phyloP scores from a whole-genome alignment of 257 asterid species.

The Rehmannia glutinosa region DNA sequence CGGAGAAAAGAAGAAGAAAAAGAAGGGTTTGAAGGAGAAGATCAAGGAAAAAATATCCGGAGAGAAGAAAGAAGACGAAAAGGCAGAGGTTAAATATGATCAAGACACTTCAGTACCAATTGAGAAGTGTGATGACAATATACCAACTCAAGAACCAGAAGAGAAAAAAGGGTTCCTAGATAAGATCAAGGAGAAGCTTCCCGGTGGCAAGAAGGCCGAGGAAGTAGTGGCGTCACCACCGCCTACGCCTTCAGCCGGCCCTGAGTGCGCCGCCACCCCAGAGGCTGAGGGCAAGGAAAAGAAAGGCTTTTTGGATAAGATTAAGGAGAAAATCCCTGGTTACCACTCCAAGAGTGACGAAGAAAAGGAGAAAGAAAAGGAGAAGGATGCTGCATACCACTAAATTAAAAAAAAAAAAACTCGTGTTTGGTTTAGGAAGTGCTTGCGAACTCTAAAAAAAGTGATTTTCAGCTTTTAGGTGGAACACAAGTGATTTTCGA shows the following conservation, averaged over 20 bases:
- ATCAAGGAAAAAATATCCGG: constrained; percentile 37
- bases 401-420: too few species aligned
- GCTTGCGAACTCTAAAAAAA: too few species aligned
- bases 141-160: constrained; percentile 27
- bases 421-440: too few species aligned
- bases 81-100: neutral
- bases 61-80: constrained; percentile 27
- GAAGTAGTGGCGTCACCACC: constrained; percentile 32
- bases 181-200: constrained; percentile 74
- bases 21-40: constrained; percentile 49
- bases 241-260: constrained; percentile 1
- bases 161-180: constrained; percentile 70
- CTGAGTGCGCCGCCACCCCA: constrained; percentile 15
- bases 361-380: constrained; percentile 41
- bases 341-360: constrained; percentile 51
- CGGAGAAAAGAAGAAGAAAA: constrained; percentile 58
- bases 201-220: constrained; percentile 56
- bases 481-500: too few species aligned
- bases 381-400: constrained; percentile 11
- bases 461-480: too few species aligned
- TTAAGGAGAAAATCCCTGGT: constrained; percentile 77
- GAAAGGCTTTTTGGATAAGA: constrained; percentile 70
- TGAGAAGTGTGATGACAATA: constrained; percentile 31
- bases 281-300: constrained; percentile 45
- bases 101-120: constrained; percentile 32